Evolutionary conservation across 2,329 filamentous ascomycete species (phyloP).

Genomic region (Exophiala spinifera): DNA sequence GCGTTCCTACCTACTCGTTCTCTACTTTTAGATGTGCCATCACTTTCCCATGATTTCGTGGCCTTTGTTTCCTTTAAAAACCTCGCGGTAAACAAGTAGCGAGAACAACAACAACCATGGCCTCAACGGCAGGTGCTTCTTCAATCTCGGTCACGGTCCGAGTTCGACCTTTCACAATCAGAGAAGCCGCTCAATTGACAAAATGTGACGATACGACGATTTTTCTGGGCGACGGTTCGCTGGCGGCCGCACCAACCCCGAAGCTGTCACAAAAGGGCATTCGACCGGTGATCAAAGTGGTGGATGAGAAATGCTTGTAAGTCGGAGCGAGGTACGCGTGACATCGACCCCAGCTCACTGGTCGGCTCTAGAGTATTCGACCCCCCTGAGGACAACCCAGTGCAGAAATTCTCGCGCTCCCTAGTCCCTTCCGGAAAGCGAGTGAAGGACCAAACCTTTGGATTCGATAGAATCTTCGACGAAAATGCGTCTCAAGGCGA

Average conservation of each 20-base stretch:
- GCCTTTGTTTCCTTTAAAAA: not conserved
- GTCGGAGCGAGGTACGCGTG: constrained; percentile 36
- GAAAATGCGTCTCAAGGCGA: constrained; percentile 89
- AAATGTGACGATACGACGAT: constrained; percentile 76
- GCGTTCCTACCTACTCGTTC: not conserved
- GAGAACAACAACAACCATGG: constrained; percentile 34
- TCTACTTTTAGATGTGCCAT: not conserved
- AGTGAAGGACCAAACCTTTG: constrained; percentile 96
- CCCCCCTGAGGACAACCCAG: constrained; percentile 88
- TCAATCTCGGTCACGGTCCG: constrained; percentile 55
- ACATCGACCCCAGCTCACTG: not conserved
- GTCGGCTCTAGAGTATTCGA: constrained; percentile 74
- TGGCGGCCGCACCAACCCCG: constrained; percentile 80
- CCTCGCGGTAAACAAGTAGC: not conserved
- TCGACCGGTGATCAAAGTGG: constrained; percentile 87
- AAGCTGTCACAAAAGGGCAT: constrained; percentile 84
- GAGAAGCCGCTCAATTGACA: constrained; percentile 87
- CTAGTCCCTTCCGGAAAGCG: constrained; percentile 82
- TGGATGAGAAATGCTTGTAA: constrained; percentile 94
- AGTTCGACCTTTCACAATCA: constrained; percentile 70
- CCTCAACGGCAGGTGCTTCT: constrained; percentile 43
- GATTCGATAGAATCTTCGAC: constrained; percentile 95
- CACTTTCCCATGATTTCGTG: constrained; percentile 12
- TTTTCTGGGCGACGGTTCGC: constrained; percentile 93
- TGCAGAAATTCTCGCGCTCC: constrained; percentile 80